Evolutionary conservation across 495 filamentous ascomycete genomes (phyloP).

Genomic region (Filosporella fistucella): DNA sequence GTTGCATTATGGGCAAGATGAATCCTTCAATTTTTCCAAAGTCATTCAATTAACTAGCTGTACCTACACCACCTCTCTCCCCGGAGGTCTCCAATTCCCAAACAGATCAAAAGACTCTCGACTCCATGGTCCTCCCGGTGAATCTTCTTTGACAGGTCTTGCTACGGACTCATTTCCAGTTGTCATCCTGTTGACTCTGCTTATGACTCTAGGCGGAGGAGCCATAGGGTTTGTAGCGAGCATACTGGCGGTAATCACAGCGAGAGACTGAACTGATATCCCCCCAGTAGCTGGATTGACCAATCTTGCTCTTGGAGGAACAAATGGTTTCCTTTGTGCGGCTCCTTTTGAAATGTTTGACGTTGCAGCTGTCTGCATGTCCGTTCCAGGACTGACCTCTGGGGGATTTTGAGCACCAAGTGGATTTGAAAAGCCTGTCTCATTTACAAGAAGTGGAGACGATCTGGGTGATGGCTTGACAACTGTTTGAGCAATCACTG

Average conservation of each 20-base stretch:
- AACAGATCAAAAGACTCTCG: constrained; percentile 47
- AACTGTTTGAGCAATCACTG: too few relatives aligned
- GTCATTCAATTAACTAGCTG: not conserved
- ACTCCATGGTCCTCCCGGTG: constrained; percentile 45
- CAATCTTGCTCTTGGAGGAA: constrained; percentile 12
- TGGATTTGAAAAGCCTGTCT: too few relatives aligned
- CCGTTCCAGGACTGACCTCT: too few relatives aligned
- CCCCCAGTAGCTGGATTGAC: constrained; percentile 44
- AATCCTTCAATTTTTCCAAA: not conserved
- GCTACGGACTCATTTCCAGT: constrained; percentile 4
- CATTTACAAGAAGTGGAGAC: too few relatives aligned
- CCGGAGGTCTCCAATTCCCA: constrained; percentile 29
- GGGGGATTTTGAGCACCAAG: too few relatives aligned
- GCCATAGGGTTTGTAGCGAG: constrained; percentile 5
- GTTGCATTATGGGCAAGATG: too few relatives aligned
- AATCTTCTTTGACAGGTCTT: constrained; percentile 30
- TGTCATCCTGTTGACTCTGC: constrained; percentile 8
- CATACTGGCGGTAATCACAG: constrained; percentile 7
- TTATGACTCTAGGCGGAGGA: constrained; percentile 7
- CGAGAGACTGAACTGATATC: constrained; percentile 7
- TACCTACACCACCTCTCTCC: not conserved
- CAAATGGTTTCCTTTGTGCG: too few relatives aligned
- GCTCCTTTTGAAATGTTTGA: too few relatives aligned
- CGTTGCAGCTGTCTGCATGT: too few relatives aligned
- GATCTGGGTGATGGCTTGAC: constrained; percentile 4